Base-by-base conservation (phyloP, 2,329 filamentous ascomycete species). In the Apiospora koreana region DNA sequence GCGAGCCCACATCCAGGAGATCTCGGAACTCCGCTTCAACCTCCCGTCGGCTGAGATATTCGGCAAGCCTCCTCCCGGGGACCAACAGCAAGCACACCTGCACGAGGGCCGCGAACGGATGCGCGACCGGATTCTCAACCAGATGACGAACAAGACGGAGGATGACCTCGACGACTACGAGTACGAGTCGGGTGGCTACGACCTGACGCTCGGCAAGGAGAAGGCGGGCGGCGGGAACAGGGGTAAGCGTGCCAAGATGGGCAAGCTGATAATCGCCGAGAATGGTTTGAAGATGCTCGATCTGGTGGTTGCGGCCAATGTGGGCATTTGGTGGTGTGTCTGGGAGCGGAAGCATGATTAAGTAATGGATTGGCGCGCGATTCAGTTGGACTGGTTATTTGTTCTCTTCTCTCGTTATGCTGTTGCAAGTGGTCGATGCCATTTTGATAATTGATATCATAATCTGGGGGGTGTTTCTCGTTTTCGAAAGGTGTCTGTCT, bases 231-330 rank as follows among this genome's bases (percentile, higher is more conserved):
- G 95, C 28, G 95, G 95, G 0, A 92, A 93, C 77, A 88, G 92
- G 62, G 95, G 95, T 0, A 94, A 93, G 79, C 89, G 93, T 76
- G 95, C 94, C 3, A 99, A 99, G 83, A 84, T 99, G 75, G 96
- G 95, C 0, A 99, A 98, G 81, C 83, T 99, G 68, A 94, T 98
- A 68, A 87, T 99, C 46, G 89, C 94, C 75, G 91, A 95, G 69
- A 95, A 97, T 76, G 96, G 96, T 0, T 83, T 97, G 74, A 97
- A 97, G 84, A 98, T 99, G 95, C 81, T 98, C 76, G 96, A 99
- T 84, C 81, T 99, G 71, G 85, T 97, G 0, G 94, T 99, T 25
- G 94, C 95, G 4, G 93, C 94, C 14, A 98, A 97, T 78, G 89
- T 99, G 82, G 94, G 93, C 1, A 84, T 98, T 21, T 99, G 95